A percentile compares a stretch with the other conserved stretches of the same genome.
Evolutionary conservation across 2,329 filamentous ascomycete species (phyloP).

Genomic region (Paracoccidioides lutzii): DNA sequence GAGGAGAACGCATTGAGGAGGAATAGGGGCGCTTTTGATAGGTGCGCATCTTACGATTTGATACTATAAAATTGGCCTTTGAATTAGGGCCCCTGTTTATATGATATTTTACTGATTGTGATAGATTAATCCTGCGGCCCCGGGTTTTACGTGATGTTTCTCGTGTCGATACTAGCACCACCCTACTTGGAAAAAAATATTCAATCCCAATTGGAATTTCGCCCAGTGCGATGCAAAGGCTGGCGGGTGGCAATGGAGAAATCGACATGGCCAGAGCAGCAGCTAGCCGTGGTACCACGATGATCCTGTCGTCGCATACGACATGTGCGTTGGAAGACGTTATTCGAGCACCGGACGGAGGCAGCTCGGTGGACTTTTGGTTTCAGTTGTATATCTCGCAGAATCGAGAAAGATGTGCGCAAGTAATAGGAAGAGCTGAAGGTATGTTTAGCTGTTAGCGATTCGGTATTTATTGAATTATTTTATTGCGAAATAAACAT

Average conservation of each 20-base stretch:
- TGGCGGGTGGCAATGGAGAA: constrained; percentile 53
- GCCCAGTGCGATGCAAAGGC: constrained; percentile 55
- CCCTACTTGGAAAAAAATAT: constrained; percentile 39
- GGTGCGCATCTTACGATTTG: background rate
- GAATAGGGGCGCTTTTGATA: constrained; percentile 1
- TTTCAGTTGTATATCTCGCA: constrained; percentile 1
- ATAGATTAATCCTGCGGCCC: background rate
- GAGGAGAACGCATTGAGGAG: background rate
- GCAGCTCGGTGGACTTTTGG: background rate
- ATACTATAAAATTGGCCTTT: background rate
- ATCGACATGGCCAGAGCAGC: constrained; percentile 49
- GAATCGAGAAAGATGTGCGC: constrained; percentile 39
- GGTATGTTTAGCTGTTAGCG: constrained; percentile 42
- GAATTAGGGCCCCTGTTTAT: background rate
- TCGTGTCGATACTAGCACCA: constrained; percentile 31
- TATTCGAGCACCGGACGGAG: background rate
- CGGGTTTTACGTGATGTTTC: background rate
- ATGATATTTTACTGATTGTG: background rate
- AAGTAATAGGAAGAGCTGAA: constrained; percentile 54
- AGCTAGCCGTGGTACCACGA: constrained; percentile 46
- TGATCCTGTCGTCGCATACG: constrained; percentile 53
- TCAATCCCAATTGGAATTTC: constrained; percentile 47
- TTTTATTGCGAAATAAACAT: background rate
- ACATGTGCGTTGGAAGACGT: constrained; percentile 53
- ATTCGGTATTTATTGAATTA: background rate